Percentiles rank a stretch among this genome's conserved stretches.
These are phyloP conservation scores for Globisporangium parvum DNA, from an alignment of 352 stramenopile species.

Conservation along the genomic window DNA sequence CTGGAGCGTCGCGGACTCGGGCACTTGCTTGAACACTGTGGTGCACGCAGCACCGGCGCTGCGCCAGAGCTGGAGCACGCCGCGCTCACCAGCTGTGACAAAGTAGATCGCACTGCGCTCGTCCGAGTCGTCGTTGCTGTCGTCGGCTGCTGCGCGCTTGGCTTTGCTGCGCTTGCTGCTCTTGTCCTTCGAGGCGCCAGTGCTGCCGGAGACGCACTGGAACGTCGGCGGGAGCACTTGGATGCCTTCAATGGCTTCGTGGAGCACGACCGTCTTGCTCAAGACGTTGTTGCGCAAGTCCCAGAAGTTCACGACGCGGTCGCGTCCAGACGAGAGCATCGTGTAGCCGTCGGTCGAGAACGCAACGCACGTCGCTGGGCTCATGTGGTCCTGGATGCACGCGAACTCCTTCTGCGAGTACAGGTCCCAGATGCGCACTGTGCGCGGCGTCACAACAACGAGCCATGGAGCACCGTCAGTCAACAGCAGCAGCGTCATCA, in stretches of 20 bases:
- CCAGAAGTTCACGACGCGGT: slow-evolving; percentile 92
- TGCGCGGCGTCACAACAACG: no score
- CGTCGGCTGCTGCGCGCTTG: slow-evolving; percentile 13
- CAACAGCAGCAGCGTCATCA: no score
- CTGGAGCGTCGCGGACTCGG: slow-evolving; percentile 39
- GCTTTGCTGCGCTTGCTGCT: slow-evolving; percentile 30
- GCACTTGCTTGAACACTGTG: slow-evolving; percentile 38
- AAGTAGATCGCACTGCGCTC: slow-evolving; percentile 61
- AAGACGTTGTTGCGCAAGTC: slow-evolving; percentile 76
- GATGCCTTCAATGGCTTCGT: slow-evolving; percentile 94
- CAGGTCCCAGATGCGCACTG: slow-evolving; percentile 79
- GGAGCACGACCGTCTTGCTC: slow-evolving; percentile 91
- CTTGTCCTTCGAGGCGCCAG: slow-evolving; percentile 8
- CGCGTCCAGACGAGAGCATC: slow-evolving; percentile 85
- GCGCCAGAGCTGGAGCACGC: slow-evolving; percentile 78
- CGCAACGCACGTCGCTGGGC: slow-evolving; percentile 89
- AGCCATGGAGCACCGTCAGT: no score
- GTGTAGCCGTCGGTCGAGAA: slow-evolving; percentile 87
- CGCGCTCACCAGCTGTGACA: slow-evolving; percentile 91
- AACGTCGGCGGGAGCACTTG: slow-evolving; percentile 75
- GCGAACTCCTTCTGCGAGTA: slow-evolving; percentile 80
- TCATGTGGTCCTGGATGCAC: slow-evolving; percentile 94
- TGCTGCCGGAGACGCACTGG: slow-evolving; percentile 34
- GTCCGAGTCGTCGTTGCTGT: no score
- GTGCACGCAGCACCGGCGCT: slow-evolving; percentile 29